Conservation (phyloP, 169 alveolate species). For the Eimeria sp. region DNA sequence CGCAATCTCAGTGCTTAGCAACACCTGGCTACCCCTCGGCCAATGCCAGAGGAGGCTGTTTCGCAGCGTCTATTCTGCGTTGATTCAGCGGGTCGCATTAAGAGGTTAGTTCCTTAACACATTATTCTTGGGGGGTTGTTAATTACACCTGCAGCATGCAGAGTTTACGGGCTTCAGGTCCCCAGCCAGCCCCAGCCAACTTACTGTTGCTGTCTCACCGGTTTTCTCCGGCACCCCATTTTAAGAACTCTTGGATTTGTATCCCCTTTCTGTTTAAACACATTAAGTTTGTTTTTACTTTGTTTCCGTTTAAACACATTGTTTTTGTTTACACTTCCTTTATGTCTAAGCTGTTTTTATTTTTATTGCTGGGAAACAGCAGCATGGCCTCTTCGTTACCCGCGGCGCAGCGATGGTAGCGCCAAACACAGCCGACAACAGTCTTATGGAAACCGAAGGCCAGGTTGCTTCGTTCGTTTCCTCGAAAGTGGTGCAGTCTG, state of each 20-base stretch:
- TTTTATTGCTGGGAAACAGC: neutral
- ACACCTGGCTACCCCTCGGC: neutral
- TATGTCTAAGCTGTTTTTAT: neutral
- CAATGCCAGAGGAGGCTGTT: neutral
- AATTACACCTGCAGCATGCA: neutral
- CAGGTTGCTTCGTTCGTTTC: conserved; percentile 1
- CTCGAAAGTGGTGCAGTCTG: neutral
- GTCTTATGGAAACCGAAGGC: conserved; percentile 16
- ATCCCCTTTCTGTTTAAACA: no score
- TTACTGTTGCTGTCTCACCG: neutral
- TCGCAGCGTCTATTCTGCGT: neutral
- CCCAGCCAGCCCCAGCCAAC: conserved; percentile 16
- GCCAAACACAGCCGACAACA: conserved; percentile 9
- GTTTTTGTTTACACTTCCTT: neutral
- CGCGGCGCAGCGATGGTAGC: conserved; percentile 41
- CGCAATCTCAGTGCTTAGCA: neutral
- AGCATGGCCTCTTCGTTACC: conserved; percentile 31
- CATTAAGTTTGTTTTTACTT: no score
- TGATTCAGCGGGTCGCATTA: neutral
- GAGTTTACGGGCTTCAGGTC: neutral
- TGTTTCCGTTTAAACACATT: no score
- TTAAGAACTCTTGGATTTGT: no score
- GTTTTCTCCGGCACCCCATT: conserved; percentile 7
- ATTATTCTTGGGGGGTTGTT: neutral
- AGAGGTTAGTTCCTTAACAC: neutral